Conservation (phyloP, 2,329 filamentous ascomycete species). For the Sclerotiophoma versabilis region DNA sequence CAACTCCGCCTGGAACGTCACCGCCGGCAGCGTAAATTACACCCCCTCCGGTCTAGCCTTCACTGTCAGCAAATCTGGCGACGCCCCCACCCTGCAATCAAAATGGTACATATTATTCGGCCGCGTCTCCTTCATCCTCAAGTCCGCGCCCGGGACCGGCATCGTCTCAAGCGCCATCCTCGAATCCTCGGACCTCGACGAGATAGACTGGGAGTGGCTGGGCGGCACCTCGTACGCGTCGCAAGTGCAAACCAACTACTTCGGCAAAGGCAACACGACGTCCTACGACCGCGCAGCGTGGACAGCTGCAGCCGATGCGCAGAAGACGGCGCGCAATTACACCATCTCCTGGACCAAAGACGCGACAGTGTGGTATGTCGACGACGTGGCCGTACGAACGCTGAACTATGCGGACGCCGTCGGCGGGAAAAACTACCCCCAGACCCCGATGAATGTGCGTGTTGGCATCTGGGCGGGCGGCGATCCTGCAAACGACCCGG, state of each 20-base stretch:
- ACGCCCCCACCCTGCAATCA: conserved; percentile 71
- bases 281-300: conserved; percentile 71
- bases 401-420: conserved; percentile 57
- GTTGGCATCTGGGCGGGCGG: conserved; percentile 57
- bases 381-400: conserved; percentile 68
- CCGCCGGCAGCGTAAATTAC: conserved; percentile 50
- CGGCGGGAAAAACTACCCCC: conserved; percentile 69
- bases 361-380: conserved; percentile 70
- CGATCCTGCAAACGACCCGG: conserved; percentile 51
- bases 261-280: conserved; percentile 63
- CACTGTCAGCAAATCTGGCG: conserved; percentile 52
- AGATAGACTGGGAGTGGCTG: conserved; percentile 83
- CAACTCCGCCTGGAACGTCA: conserved; percentile 35
- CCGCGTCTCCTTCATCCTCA: conserved; percentile 75
- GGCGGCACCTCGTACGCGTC: conserved; percentile 64
- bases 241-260: conserved; percentile 71
- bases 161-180: conserved; percentile 82
- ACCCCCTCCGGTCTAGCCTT: conserved; percentile 54
- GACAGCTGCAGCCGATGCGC: conserved; percentile 61
- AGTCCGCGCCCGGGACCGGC: conserved; percentile 74
- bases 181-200: conserved; percentile 81
- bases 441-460: conserved; percentile 71
- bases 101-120: conserved; percentile 88
- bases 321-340: conserved; percentile 68
- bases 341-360: conserved; percentile 73